Conservation (phyloP, 257 asterid genomes). For the Solanum pennellii region DNA sequence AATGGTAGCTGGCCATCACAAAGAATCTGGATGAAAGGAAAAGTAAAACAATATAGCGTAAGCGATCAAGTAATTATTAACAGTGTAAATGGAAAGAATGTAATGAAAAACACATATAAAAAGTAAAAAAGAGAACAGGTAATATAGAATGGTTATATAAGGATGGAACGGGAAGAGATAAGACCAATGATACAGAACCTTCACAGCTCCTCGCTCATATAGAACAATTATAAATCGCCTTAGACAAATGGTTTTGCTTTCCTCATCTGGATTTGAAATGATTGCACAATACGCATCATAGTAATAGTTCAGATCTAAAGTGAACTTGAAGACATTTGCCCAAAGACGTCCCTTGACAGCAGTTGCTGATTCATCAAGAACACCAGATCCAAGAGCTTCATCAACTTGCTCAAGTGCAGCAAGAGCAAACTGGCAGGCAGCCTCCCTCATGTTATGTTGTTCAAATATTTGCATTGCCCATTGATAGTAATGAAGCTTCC, state of each 20-base stretch:
- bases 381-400: conserved; percentile 53
- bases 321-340: conserved; percentile 80
- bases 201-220: conserved; percentile 74
- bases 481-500: conserved; percentile 89
- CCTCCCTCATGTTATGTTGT: conserved; percentile 70
- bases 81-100: conserved; percentile 1
- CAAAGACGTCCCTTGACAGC: conserved; percentile 77
- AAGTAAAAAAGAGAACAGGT: background rate
- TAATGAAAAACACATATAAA: background rate
- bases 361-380: conserved; percentile 50
- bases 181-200: conserved; percentile 35
- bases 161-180: conserved; percentile 1
- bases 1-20: conserved; percentile 92
- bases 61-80: background rate
- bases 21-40: conserved; percentile 49
- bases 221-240: conserved; percentile 95
- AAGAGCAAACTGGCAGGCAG: conserved; percentile 81
- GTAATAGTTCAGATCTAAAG: conserved; percentile 61
- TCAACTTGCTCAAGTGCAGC: conserved; percentile 98
- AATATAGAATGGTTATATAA: background rate
- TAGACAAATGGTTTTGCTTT: conserved; percentile 76
- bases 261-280: conserved; percentile 92
- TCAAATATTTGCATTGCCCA: conserved; percentile 99
- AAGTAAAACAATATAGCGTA: background rate
- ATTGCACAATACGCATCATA: conserved; percentile 93